Percentiles rank a stretch among this genome's conserved stretches.
phyloP scores from a whole-genome alignment of 2,329 filamentous ascomycete genomes.

The Thielaviopsis euricoi region DNA sequence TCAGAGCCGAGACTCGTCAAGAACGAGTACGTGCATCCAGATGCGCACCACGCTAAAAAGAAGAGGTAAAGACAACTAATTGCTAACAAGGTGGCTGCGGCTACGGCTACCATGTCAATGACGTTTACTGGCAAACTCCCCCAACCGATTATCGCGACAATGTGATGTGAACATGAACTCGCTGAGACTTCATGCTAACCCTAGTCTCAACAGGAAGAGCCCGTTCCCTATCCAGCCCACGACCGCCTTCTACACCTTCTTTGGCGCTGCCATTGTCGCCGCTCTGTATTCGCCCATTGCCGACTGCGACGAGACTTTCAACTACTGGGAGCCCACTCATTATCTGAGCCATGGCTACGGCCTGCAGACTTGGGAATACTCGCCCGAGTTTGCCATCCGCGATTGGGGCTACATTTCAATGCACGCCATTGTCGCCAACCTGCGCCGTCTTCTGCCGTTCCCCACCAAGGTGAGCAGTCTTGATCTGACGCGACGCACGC shows the following conservation, averaged over 20 bases:
- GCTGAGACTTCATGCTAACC: background rate
- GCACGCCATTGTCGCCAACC: conserved; percentile 56
- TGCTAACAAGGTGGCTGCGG: background rate
- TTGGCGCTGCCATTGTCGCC: conserved; percentile 56
- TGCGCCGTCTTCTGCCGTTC: conserved; percentile 46
- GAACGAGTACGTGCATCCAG: conserved; percentile 30
- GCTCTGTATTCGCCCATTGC: conserved; percentile 81
- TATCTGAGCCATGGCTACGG: conserved; percentile 88
- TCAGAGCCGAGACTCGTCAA: conserved; percentile 16
- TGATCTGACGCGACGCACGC: background rate
- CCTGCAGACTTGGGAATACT: conserved; percentile 97
- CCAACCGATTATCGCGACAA: background rate
- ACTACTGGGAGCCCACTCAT: conserved; percentile 96
- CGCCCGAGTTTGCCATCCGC: conserved; percentile 81
- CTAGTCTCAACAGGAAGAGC: background rate
- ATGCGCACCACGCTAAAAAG: conserved; percentile 30
- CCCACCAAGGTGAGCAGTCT: conserved; percentile 33
- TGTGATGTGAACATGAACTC: background rate
- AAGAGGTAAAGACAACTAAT: conserved; percentile 31
- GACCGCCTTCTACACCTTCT: conserved; percentile 64
- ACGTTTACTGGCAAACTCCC: background rate
- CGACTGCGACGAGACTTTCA: conserved; percentile 97
- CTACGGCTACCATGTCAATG: background rate
- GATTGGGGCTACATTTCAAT: conserved; percentile 83
- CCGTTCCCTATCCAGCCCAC: conserved; percentile 46